Percentiles rank a stretch among this genome's conserved stretches.
These are phyloP conservation scores for Pyricularia sp. DNA, from an alignment of 2,329 filamentous ascomycete genomes.

Conservation along the genomic window DNA sequence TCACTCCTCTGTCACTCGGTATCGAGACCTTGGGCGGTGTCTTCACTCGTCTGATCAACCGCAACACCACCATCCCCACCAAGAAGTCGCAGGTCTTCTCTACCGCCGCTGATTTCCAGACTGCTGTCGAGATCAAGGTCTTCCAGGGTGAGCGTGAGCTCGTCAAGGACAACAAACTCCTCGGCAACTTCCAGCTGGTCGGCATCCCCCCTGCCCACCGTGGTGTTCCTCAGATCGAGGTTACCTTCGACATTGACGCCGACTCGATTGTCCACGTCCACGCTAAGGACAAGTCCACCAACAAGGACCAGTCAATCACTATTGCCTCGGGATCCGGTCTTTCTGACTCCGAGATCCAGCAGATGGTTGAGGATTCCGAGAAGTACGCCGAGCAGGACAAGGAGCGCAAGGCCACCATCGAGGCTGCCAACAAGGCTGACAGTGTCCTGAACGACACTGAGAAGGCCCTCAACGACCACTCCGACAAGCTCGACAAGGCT, in stretches of 20 bases:
- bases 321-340: conserved; percentile 96
- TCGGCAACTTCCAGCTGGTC: conserved; percentile 98
- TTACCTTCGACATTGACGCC: conserved; percentile 97
- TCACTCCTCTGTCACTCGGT: conserved; percentile 91
- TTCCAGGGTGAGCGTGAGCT: conserved; percentile 99
- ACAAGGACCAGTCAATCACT: conserved; percentile 99
- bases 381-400: conserved; percentile 91
- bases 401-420: conserved; percentile 90
- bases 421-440: conserved; percentile 95
- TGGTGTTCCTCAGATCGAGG: conserved; percentile 91
- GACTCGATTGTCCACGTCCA: conserved; percentile 96
- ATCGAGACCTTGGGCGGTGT: conserved; percentile 97
- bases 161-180: conserved; percentile 94
- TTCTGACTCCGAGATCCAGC: conserved; percentile 85
- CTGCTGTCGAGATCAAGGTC: conserved; percentile 98
- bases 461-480: conserved; percentile 93
- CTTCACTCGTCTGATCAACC: conserved; percentile 96
- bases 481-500: conserved; percentile 91
- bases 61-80: conserved; percentile 97
- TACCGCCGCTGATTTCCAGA: conserved; percentile 95
- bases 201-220: conserved; percentile 93
- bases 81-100: conserved; percentile 99
- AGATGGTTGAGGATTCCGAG: conserved; percentile 96
- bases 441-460: conserved; percentile 94
- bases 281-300: conserved; percentile 97